Conservation (phyloP, 257 asterid species). For the Scutellaria baicalensis region DNA sequence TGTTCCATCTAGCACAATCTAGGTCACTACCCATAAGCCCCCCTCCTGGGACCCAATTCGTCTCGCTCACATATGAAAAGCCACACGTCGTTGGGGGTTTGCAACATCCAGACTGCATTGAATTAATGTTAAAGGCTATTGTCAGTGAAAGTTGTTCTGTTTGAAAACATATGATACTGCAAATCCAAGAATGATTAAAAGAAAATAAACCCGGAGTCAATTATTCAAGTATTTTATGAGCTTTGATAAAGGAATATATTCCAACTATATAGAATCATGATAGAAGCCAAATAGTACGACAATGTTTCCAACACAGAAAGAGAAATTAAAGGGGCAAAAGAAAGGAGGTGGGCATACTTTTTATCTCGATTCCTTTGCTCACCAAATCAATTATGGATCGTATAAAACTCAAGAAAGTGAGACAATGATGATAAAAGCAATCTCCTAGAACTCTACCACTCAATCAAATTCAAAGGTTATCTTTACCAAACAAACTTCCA, state of each 20-base stretch:
- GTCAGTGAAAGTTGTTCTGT: background rate
- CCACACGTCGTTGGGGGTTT: slow-evolving; percentile 88
- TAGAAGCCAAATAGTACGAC: background rate
- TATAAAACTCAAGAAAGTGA: slow-evolving; percentile 4
- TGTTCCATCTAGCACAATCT: slow-evolving; percentile 67
- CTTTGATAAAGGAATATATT: background rate
- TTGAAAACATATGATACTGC: background rate
- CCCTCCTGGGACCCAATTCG: slow-evolving; percentile 43
- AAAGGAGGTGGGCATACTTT: background rate
- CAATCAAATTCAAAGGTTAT: background rate
- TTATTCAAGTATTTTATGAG: background rate
- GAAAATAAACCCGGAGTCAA: background rate
- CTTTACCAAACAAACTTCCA: background rate
- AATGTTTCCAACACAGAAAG: background rate
- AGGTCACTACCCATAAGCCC: slow-evolving; percentile 37
- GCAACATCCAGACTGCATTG: slow-evolving; percentile 86
- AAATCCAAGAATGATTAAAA: background rate
- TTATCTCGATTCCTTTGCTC: slow-evolving; percentile 6
- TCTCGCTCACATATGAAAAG: slow-evolving; percentile 54
- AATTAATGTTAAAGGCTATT: background rate
- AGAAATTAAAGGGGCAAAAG: background rate
- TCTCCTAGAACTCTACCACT: slow-evolving; percentile 3
- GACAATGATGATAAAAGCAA: slow-evolving; percentile 3
- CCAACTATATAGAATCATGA: background rate
- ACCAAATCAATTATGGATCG: slow-evolving; percentile 10